Evolutionary conservation across 1,284 basidiomycete species (phyloP).

Genomic region (Microbotryum scabiosae): DNA sequence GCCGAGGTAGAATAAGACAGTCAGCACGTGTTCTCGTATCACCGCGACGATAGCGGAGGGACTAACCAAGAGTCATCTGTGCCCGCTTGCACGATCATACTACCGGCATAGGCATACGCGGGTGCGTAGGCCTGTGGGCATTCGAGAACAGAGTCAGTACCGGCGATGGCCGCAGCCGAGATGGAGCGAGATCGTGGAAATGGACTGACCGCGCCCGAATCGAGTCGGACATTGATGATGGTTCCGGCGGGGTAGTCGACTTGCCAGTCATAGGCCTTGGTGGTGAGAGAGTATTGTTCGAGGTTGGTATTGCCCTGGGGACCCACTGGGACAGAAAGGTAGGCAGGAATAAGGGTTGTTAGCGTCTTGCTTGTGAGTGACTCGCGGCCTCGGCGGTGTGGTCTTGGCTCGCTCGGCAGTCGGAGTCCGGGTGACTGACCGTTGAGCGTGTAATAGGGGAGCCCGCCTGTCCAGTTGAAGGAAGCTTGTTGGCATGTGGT

Average conservation of each 20-base stretch:
- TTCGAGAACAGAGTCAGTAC: not conserved
- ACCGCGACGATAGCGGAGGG: not conserved
- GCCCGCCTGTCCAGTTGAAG: constrained; percentile 1
- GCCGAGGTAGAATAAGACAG: not conserved
- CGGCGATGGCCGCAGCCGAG: not conserved
- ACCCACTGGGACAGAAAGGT: not conserved
- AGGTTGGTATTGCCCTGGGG: too few relatives aligned
- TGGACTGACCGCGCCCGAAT: not conserved
- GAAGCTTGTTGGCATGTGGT: not conserved
- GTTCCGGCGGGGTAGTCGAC: not conserved
- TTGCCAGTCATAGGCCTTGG: too few relatives aligned
- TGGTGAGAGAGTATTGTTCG: too few relatives aligned
- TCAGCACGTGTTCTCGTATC: not conserved
- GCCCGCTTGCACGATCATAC: constrained; percentile 1
- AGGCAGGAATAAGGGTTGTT: not conserved
- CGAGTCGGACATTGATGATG: not conserved
- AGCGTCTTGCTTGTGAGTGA: not conserved
- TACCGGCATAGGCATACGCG: not conserved
- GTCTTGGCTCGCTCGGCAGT: not conserved
- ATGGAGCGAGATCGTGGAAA: not conserved
- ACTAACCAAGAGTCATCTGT: not conserved
- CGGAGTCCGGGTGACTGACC: not conserved
- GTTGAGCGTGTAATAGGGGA: not conserved
- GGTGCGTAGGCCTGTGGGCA: not conserved
- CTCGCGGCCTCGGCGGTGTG: not conserved